Percentiles rank a stretch among this genome's conserved stretches.
Evolutionary conservation across 2,329 filamentous ascomycete species (phyloP).

Genomic region (Exserohilum turcica): DNA sequence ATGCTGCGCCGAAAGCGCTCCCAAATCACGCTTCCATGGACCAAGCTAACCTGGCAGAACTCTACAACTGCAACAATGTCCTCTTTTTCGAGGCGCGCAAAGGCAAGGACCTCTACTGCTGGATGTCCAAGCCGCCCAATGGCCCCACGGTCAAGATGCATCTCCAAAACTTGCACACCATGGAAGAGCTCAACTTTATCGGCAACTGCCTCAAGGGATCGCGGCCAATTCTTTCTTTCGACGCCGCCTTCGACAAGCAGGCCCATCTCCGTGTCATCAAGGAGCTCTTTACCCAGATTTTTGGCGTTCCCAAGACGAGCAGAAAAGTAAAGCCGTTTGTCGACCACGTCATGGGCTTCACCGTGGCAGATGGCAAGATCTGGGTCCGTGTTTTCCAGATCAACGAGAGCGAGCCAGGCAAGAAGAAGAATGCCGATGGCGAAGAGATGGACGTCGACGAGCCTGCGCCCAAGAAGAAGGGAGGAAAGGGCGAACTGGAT

Average conservation of each 20-base stretch:
- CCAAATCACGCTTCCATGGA: background rate
- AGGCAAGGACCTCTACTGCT: slow-evolving; percentile 90
- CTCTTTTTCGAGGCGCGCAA: slow-evolving; percentile 96
- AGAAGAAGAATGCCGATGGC: slow-evolving; percentile 48
- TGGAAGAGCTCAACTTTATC: slow-evolving; percentile 95
- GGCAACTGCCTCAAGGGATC: slow-evolving; percentile 96
- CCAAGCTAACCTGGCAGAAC: slow-evolving; percentile 50
- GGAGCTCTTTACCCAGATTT: slow-evolving; percentile 86
- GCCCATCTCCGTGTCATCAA: slow-evolving; percentile 83
- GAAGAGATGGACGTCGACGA: slow-evolving; percentile 46
- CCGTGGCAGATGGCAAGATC: slow-evolving; percentile 87
- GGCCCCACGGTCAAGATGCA: slow-evolving; percentile 77
- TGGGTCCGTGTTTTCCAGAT: slow-evolving; percentile 97
- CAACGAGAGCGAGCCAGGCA: slow-evolving; percentile 73
- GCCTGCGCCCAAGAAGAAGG: slow-evolving; percentile 49
- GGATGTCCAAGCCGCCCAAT: slow-evolving; percentile 90
- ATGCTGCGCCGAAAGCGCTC: background rate
- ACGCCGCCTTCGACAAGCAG: slow-evolving; percentile 79
- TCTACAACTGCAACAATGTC: slow-evolving; percentile 94
- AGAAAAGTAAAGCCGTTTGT: slow-evolving; percentile 94
- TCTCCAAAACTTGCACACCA: slow-evolving; percentile 87
- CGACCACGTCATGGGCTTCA: slow-evolving; percentile 93
- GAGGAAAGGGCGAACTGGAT: slow-evolving; percentile 67
- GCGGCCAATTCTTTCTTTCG: slow-evolving; percentile 88
- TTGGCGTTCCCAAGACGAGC: slow-evolving; percentile 87